Percentiles rank a stretch among this genome's conserved stretches.
Evolutionary conservation across 2,329 filamentous ascomycete genomes (phyloP).

Genomic region (Monosporascus sp.): DNA sequence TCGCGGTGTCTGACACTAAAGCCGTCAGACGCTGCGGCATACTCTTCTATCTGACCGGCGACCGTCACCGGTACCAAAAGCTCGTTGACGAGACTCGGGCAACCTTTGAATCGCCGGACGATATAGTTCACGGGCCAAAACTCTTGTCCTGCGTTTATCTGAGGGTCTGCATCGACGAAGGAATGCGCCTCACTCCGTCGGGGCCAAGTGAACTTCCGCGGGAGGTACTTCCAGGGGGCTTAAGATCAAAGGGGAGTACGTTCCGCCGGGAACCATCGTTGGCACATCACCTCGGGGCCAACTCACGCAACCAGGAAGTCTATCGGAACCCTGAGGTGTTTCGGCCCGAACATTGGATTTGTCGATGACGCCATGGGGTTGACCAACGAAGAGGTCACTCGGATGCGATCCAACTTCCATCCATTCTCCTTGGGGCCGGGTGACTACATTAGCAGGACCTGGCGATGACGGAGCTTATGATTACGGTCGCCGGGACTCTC

Average conservation of each 20-base stretch:
- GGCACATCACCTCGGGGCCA: conserved; percentile 10
- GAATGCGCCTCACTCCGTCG: conserved; percentile 16
- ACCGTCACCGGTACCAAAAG: conserved; percentile 5
- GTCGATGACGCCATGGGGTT: conserved; percentile 3
- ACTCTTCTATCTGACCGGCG: conserved; percentile 16
- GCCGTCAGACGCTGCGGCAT: conserved; percentile 9
- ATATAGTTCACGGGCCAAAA: conserved; percentile 15
- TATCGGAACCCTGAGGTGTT: conserved; percentile 12
- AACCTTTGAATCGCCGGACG: conserved; percentile 8
- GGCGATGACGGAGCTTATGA: conserved; percentile 19
- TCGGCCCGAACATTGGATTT: conserved; percentile 22
- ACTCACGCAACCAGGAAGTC: conserved; percentile 5
- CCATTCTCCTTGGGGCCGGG: conserved; percentile 13
- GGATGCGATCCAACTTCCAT: conserved; percentile 7
- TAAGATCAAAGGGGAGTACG: conserved; percentile 12
- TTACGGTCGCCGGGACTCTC: conserved; percentile 16
- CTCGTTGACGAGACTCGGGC: conserved; percentile 11
- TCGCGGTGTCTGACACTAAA: conserved; percentile 19
- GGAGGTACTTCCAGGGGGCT: conserved; percentile 17
- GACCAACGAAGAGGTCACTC: conserved; percentile 7
- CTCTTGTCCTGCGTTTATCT: conserved; percentile 16
- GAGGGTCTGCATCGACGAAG: conserved; percentile 20
- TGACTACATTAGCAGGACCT: conserved; percentile 15
- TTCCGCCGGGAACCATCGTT: conserved; percentile 16
- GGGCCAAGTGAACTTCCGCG: conserved; percentile 13